phyloP scores from a whole-genome alignment of 768 basidiomycete genomes.

The Russula dissimulans region DNA sequence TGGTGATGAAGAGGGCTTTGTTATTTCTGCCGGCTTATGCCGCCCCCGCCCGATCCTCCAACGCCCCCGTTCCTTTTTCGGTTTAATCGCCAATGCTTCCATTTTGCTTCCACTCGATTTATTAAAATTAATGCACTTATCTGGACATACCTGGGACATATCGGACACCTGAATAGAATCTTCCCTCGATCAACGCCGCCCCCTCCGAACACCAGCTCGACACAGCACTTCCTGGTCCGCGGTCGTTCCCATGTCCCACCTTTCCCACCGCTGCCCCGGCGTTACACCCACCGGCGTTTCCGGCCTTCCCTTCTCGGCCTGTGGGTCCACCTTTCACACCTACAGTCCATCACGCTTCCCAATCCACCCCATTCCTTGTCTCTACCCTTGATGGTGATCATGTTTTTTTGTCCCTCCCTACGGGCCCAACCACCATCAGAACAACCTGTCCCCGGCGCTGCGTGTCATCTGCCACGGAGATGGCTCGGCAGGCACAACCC shows the following conservation, averaged over 20 bases:
- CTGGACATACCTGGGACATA: not conserved
- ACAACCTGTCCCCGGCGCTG: not conserved
- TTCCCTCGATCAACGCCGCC: conserved; percentile 1
- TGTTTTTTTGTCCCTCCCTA: not conserved
- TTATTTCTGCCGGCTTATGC: conserved; percentile 1
- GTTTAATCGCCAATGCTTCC: conserved; percentile 1
- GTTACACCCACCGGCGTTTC: not conserved
- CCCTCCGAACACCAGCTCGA: not conserved
- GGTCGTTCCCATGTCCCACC: no score
- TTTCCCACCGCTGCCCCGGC: not conserved
- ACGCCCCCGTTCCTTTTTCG: not conserved
- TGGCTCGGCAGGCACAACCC: not conserved
- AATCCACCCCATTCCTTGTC: not conserved
- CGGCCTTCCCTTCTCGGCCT: not conserved
- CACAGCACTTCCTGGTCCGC: no score
- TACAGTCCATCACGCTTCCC: not conserved
- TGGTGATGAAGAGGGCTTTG: not conserved
- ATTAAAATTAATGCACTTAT: not conserved
- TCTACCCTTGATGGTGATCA: not conserved
- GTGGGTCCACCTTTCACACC: no score
- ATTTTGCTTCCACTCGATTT: not conserved
- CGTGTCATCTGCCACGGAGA: not conserved
- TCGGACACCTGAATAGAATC: not conserved
- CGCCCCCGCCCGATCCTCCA: not conserved
- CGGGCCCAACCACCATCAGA: not conserved